Evolutionary conservation across 345 rosid species (phyloP), one percentile per base, ranked within the genome.

Genomic region (Triadica sebifera): DNA sequence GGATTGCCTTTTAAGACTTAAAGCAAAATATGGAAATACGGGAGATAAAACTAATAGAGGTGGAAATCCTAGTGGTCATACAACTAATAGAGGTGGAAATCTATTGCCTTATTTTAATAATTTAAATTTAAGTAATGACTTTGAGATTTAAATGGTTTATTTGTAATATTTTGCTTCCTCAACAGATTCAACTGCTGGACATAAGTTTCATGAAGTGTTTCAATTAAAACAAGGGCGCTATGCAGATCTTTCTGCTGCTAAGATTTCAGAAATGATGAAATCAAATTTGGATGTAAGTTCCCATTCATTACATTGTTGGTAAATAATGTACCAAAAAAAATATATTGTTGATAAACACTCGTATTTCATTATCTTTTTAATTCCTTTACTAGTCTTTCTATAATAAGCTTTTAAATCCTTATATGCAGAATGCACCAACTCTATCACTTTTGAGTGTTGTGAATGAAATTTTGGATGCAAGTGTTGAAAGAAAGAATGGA

Each of bases 381-480:
- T n/a, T 17, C 24, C 19, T 37, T 12, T 75, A 24, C 47, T 59
- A 39, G 17, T 41, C 9, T 37, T 17, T 79, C 29, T 62, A 60
- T 75, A 69, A 75, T 76, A 29, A 8, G 60, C 5, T 81, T 71
- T 77, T 73, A 47, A 67, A 57, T 72, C 74, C 73, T 51, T 72
- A 47, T 52, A 8, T 80, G 79, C 90, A 95, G 99, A 93, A 87
- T 74, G 97, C 98, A 69, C 99, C 98, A 52, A 93, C 99, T 65
- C 96, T 87, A 75, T 91, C 98, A 39, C 91, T 95, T 52, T 69
- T 95, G 72, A 90, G 96, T 75, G 96, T 91, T 37, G 93, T 91
- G 65, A 91, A 91, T 72, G 96, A 91, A 65, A 93, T 95, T 80
- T 85, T 95, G 15, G 98, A 93, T 64, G 99, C 91, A 84, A 91